Evolutionary conservation across 169 alveolate species (phyloP), one percentile per base, ranked within the genome.

Genomic region (Plasmodium vinckei): DNA sequence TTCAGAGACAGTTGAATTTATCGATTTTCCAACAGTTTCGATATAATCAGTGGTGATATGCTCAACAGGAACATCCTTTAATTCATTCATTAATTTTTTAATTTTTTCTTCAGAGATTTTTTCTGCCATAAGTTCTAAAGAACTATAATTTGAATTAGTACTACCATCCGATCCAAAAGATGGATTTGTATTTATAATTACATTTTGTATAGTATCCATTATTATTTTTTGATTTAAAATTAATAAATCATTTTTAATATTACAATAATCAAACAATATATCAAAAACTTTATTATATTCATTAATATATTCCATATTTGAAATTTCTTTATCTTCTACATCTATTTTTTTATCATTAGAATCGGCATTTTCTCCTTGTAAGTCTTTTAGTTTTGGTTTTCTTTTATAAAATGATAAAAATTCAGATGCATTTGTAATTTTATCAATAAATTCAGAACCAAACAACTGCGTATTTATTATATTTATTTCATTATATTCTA

Each of bases 341-440:
- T 56, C 69, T 9, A 33, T n/a, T 10, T 21, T 3, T 0, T 17
- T 59, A 21, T 13, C 13, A 57, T 73, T 27, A 3, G 12, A 1
- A 12, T 25, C n/a, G 3, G 10, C 23, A 15, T 68, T 47, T 0
- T 27, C 9, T 12, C 13, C 15, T 9, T 51, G n/a, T 9, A 15
- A n/a, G 5, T 61, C 49, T 4, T n/a, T 79, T 10, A n/a, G 7
- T 56, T 57, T 79, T 17, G 51, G 13, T 21, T 92, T 86, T 57
- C 82, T 89, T 60, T 65, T 87, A 68, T 77, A 88, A 56, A 95
- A 93, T 13, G 94, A 73, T 61, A 95, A 63, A 33, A 93, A 72
- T 60, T 95, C 97, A 33, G 92, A 84, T 19, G 97, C 96, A 63
- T 95, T 95, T 17, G 96, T 96, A 1, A 93, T 84, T 46, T 64